These are phyloP conservation scores for Gastrodia elata DNA, from an alignment of 106 monocot species.

Conservation along the genomic window DNA sequence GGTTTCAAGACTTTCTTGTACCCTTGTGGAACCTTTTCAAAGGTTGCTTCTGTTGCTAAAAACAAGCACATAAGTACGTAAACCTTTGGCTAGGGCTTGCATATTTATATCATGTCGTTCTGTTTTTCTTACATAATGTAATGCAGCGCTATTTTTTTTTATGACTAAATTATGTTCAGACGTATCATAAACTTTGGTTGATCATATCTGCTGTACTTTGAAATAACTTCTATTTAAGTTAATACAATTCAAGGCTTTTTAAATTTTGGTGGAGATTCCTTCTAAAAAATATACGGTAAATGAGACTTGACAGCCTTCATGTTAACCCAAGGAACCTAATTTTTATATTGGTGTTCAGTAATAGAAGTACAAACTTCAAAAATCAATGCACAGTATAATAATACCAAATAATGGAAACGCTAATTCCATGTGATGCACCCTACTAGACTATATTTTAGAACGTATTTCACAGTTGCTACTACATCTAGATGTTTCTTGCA, in stretches of 20 bases:
- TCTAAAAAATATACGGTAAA: not conserved
- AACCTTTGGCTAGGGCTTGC: not conserved
- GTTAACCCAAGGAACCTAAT: not conserved
- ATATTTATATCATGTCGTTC: not conserved
- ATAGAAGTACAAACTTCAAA: too few species aligned
- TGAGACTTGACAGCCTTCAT: not conserved
- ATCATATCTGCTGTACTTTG: not conserved
- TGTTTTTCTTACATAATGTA: not conserved
- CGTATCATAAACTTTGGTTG: not conserved
- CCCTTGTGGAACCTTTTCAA: conserved; percentile 76
- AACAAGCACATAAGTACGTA: conserved; percentile 56
- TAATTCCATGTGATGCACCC: too few species aligned
- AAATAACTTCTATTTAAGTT: not conserved
- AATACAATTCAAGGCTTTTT: not conserved
- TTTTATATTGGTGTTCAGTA: too few species aligned
- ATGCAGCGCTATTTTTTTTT: not conserved
- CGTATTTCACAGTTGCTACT: too few species aligned
- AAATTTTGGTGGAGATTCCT: not conserved
- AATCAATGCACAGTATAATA: too few species aligned
- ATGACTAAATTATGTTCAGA: too few species aligned
- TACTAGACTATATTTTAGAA: too few species aligned
- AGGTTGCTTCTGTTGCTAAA: conserved; percentile 57
- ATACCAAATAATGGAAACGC: too few species aligned
- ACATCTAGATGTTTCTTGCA: too few species aligned
- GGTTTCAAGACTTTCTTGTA: conserved; percentile 67